These are phyloP conservation scores for Vigna radiata DNA, from an alignment of 306 rosid genomes.

Conservation along the genomic window DNA sequence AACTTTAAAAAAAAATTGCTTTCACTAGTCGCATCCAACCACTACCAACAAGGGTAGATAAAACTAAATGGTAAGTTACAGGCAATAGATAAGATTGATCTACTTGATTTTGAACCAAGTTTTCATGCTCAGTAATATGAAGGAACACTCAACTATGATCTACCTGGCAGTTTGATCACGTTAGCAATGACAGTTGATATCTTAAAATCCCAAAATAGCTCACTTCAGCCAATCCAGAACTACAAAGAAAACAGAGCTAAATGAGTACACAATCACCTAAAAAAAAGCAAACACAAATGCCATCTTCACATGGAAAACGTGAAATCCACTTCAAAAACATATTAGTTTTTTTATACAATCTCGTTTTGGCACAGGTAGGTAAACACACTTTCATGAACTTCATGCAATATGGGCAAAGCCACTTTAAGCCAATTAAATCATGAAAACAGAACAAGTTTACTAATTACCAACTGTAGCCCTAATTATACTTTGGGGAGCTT, in stretches of 20 bases:
- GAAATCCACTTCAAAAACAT: conserved; percentile 3
- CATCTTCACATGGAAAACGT: conserved; percentile 23
- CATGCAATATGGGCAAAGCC: conserved; percentile 35
- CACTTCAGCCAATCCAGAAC: conserved; percentile 52
- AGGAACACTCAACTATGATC: conserved; percentile 50
- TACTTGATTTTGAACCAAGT: conserved; percentile 42
- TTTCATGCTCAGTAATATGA: conserved; percentile 42
- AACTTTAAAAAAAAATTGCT: conserved; percentile 38
- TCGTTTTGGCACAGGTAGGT: conserved; percentile 18
- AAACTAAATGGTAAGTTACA: conserved; percentile 23
- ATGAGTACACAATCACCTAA: conserved; percentile 30
- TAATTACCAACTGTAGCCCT: conserved; percentile 63
- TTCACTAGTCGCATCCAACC: conserved; percentile 34
- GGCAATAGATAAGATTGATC: conserved; percentile 32
- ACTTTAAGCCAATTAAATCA: conserved; percentile 27
- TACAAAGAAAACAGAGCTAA: conserved; percentile 31
- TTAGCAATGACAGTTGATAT: conserved; percentile 38
- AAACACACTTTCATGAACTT: conserved; percentile 7
- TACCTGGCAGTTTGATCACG: conserved; percentile 52
- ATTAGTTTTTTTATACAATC: neutral
- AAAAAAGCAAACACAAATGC: neutral
- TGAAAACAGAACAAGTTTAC: neutral
- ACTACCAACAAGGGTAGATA: conserved; percentile 35
- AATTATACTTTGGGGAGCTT: conserved; percentile 51
- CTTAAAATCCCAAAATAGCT: conserved; percentile 48